A percentile compares a stretch with the other conserved stretches of the same genome.
phyloP scores from a whole-genome alignment of 441 rosid species.

The California macrophylla region DNA sequence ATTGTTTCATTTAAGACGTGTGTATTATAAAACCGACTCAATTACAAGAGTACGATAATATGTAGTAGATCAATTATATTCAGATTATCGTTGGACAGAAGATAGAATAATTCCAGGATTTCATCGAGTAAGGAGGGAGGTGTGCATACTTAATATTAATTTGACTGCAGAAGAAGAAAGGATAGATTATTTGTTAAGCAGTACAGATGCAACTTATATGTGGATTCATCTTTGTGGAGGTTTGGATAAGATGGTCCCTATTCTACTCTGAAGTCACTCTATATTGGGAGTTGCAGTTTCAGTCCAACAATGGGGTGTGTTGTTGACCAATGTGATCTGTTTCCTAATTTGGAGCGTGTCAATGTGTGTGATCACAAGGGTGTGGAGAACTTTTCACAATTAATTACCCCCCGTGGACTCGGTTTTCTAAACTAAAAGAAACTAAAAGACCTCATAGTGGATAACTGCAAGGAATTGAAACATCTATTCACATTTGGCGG shows the following conservation, averaged over 20 bases:
- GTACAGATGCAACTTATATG: constrained; percentile 21
- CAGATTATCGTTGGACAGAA: too few relatives aligned
- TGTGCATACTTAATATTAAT: neutral
- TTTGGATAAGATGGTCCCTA: constrained; percentile 23
- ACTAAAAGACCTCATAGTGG: constrained; percentile 13
- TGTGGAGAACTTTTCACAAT: constrained; percentile 23
- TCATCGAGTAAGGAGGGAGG: neutral
- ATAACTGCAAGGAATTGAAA: constrained; percentile 21
- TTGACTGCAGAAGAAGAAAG: constrained; percentile 19
- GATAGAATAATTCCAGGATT: too few relatives aligned
- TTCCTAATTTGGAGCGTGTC: constrained; percentile 32
- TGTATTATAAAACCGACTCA: too few relatives aligned
- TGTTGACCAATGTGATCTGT: constrained; percentile 23
- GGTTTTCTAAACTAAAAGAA: constrained; percentile 23
- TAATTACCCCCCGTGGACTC: constrained; percentile 23
- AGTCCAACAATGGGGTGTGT: constrained; percentile 16
- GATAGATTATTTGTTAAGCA: constrained; percentile 21
- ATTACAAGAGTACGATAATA: too few relatives aligned
- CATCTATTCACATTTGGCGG: constrained; percentile 20
- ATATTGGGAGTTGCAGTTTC: constrained; percentile 14
- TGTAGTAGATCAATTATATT: too few relatives aligned
- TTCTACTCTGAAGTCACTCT: constrained; percentile 22
- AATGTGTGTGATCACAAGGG: constrained; percentile 20
- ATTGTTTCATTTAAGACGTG: too few relatives aligned
- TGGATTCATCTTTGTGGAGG: constrained; percentile 25